phyloP scores from a whole-genome alignment of 768 basidiomycete species.

The Gloeophyllum trabeum region DNA sequence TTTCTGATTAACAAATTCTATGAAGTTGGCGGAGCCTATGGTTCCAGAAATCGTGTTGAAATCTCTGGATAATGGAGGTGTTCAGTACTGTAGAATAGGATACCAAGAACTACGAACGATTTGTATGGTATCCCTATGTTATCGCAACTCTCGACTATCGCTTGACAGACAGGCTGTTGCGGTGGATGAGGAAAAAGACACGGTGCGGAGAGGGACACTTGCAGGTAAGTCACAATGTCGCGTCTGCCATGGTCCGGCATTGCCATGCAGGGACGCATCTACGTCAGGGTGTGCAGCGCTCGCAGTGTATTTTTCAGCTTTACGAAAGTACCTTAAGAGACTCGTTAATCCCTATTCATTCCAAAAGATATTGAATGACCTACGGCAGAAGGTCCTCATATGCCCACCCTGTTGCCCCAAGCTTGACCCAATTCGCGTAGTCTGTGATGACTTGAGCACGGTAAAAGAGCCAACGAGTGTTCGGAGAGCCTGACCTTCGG shows the following conservation, averaged over 20 bases:
- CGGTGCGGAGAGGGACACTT: not conserved
- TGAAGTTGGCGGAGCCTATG: conserved; percentile 7
- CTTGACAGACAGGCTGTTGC: not conserved
- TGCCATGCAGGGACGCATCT: conserved; percentile 3
- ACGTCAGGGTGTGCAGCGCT: conserved; percentile 1
- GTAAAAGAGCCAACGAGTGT: not conserved
- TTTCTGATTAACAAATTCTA: conserved; percentile 8
- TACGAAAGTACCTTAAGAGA: conserved; percentile 10
- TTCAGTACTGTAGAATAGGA: not conserved
- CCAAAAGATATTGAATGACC: not conserved
- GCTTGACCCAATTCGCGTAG: conserved; percentile 11
- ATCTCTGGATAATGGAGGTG: conserved; percentile 9
- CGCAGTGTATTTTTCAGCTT: conserved; percentile 10
- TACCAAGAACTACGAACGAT: not conserved
- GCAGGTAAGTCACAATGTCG: conserved; percentile 2
- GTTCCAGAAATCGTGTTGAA: conserved; percentile 9
- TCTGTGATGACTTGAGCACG: conserved; percentile 6
- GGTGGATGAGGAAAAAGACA: not conserved
- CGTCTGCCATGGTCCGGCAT: conserved; percentile 3
- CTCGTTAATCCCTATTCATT: not conserved
- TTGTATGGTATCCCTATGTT: not conserved
- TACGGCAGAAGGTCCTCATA: conserved; percentile 9
- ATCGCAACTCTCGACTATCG: not conserved
- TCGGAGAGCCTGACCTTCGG: conserved; percentile 8
- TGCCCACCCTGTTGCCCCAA: conserved; percentile 13